A percentile compares a stretch with the other conserved stretches of the same genome.
Evolutionary conservation across 495 filamentous ascomycete species (phyloP).

Genomic region (Aspergillus incahuasiensis): DNA sequence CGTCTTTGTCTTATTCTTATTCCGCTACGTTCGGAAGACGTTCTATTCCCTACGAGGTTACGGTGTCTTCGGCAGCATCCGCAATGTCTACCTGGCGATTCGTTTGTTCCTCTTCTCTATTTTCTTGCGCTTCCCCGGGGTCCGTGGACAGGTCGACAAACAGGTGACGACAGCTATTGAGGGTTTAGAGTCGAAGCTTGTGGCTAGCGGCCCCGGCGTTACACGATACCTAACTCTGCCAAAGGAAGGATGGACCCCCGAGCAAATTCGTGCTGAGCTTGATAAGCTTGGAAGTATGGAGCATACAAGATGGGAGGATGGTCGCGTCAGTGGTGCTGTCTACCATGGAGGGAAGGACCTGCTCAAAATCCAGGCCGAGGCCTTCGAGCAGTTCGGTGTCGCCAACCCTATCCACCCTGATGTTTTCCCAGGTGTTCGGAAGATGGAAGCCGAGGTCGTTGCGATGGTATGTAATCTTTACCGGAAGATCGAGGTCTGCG

Average conservation of each 20-base stretch:
- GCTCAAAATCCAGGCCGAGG: constrained; percentile 80
- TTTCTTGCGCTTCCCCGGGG: constrained; percentile 80
- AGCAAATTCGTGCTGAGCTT: constrained; percentile 76
- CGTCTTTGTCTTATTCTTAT: constrained; percentile 82
- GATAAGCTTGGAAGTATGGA: constrained; percentile 76
- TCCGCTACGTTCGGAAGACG: constrained; percentile 78
- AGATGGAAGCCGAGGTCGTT: constrained; percentile 99
- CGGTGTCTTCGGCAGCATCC: constrained; percentile 74
- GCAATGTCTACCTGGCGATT: constrained; percentile 62
- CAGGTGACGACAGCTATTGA: constrained; percentile 62
- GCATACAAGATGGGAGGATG: constrained; percentile 95
- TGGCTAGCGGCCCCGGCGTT: constrained; percentile 65
- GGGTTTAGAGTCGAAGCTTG: constrained; percentile 77
- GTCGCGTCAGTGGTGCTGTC: constrained; percentile 88
- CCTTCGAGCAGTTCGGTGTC: constrained; percentile 88
- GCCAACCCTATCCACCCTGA: constrained; percentile 99
- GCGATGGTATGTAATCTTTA: constrained; percentile 64
- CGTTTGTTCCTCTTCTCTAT: constrained; percentile 73
- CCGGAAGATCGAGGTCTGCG: not conserved
- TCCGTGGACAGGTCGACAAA: constrained; percentile 74
- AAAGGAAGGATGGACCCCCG: constrained; percentile 77
- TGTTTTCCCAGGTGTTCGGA: constrained; percentile 94
- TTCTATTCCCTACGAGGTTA: constrained; percentile 83
- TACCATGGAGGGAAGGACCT: constrained; percentile 91
- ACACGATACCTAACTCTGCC: constrained; percentile 74